Percentiles rank a stretch among this genome's conserved stretches.
Evolutionary conservation across 139 green algal species (phyloP).

Genomic region (Klebsormidium nitens): DNA sequence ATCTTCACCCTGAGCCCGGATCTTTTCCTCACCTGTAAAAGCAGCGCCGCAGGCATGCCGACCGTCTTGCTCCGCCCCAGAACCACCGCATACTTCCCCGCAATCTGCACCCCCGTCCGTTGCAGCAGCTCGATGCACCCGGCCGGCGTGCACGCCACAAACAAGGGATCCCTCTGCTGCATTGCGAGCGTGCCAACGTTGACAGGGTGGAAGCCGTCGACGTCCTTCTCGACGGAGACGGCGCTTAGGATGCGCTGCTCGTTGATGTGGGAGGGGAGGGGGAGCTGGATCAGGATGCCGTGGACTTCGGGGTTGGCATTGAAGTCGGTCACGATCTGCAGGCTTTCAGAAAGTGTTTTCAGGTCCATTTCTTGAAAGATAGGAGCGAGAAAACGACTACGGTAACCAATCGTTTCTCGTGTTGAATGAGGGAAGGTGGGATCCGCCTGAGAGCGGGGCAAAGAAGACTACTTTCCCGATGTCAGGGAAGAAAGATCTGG

Average conservation of each 20-base stretch:
- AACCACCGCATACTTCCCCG: constrained; percentile 72
- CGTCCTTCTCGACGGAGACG: constrained; percentile 67
- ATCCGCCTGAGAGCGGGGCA: too few species aligned
- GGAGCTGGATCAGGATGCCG: constrained; percentile 96
- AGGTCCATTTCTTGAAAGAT: too few species aligned
- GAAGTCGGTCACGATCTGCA: constrained; percentile 52
- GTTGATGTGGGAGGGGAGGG: constrained; percentile 85
- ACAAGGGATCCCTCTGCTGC: constrained; percentile 50
- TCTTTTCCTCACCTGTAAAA: constrained; percentile 65
- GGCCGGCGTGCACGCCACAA: constrained; percentile 68
- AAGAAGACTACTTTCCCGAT: too few species aligned
- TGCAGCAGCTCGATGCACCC: constrained; percentile 22
- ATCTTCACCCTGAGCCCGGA: too few species aligned
- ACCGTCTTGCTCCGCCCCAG: constrained; percentile 91
- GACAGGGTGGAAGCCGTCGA: constrained; percentile 94
- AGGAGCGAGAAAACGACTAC: too few species aligned
- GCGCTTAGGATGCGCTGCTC: constrained; percentile 74
- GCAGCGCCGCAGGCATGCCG: constrained; percentile 84
- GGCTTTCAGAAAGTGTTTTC: too few species aligned
- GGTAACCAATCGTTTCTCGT: too few species aligned
- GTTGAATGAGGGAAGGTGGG: too few species aligned
- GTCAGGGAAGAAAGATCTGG: too few species aligned
- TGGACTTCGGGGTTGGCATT: constrained; percentile 78
- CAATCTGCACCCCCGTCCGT: constrained; percentile 45
- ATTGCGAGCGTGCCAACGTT: constrained; percentile 87